phyloP scores from a whole-genome alignment of 2,329 filamentous ascomycete species.

The Cryphonectria parasitica region DNA sequence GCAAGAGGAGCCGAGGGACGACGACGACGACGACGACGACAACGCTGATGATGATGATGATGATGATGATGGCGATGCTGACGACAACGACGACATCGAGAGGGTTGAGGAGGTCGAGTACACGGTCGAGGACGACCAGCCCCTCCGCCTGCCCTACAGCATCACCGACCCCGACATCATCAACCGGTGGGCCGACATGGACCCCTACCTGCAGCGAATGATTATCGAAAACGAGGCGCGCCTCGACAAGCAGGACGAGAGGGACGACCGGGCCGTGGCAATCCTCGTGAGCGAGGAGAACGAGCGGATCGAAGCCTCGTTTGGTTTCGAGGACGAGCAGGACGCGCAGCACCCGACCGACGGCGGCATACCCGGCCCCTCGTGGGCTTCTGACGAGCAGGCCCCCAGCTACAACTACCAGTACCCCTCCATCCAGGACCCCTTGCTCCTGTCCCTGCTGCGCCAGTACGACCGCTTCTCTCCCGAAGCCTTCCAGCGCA shows the following conservation, averaged over 20 bases:
- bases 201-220: slow-evolving; percentile 4
- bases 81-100: neutral
- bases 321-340: neutral
- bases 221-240: slow-evolving; percentile 3
- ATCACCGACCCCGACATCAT: slow-evolving; percentile 10
- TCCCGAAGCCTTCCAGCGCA: neutral
- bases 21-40: neutral
- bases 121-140: neutral
- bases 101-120: neutral
- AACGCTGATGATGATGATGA: neutral
- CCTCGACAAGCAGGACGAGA: neutral
- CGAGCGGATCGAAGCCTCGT: neutral
- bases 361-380: neutral
- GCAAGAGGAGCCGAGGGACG: neutral
- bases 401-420: neutral
- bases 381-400: neutral
- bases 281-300: slow-evolving; percentile 2
- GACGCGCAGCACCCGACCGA: no score
- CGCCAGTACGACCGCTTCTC: slow-evolving; percentile 21
- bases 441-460: slow-evolving; percentile 17
- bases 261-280: slow-evolving; percentile 6
- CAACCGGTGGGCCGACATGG: slow-evolving; percentile 18
- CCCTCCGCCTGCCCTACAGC: slow-evolving; percentile 12
- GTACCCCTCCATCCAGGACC: slow-evolving; percentile 23
- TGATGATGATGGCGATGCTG: neutral